Conservation (phyloP, 2,329 filamentous ascomycete genomes). For the Orbilia javanica region DNA sequence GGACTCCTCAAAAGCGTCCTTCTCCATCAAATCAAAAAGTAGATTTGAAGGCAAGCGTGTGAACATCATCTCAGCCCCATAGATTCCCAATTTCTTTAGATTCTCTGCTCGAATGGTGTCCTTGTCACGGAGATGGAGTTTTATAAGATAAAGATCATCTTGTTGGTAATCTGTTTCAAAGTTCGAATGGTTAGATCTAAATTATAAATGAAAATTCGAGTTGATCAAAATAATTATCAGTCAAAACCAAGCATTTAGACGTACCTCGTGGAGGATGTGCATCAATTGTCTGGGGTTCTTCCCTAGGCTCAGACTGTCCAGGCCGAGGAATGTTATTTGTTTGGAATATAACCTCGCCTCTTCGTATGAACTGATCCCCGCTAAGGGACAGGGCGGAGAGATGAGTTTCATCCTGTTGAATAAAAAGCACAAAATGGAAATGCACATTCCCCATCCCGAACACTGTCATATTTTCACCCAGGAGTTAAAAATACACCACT, state of each 20-base stretch:
- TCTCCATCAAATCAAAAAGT: constrained; percentile 11
- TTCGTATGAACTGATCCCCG: constrained; percentile 1
- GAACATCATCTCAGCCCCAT: not conserved
- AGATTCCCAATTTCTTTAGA: not conserved
- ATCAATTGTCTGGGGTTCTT: not conserved
- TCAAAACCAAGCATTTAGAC: not conserved
- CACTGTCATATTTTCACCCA: not conserved
- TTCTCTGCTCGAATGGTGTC: not conserved
- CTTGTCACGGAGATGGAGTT: not conserved
- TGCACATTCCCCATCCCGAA: not conserved
- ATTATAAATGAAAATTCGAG: not conserved
- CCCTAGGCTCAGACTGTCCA: not conserved
- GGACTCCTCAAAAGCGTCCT: constrained; percentile 12
- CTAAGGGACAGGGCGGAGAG: constrained; percentile 2
- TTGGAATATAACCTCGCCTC: constrained; percentile 19
- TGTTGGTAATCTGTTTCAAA: constrained; percentile 3
- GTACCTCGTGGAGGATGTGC: constrained; percentile 10
- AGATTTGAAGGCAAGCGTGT: constrained; percentile 3
- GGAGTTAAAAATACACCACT: not conserved
- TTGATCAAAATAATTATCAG: not conserved
- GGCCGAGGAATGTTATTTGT: not conserved
- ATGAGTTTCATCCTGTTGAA: constrained; percentile 13
- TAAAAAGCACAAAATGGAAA: constrained; percentile 16
- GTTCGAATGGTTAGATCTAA: not conserved
- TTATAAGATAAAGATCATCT: not conserved